Base-by-base conservation (phyloP, 108 stramenopile species). In the Heterococcus sp. region DNA sequence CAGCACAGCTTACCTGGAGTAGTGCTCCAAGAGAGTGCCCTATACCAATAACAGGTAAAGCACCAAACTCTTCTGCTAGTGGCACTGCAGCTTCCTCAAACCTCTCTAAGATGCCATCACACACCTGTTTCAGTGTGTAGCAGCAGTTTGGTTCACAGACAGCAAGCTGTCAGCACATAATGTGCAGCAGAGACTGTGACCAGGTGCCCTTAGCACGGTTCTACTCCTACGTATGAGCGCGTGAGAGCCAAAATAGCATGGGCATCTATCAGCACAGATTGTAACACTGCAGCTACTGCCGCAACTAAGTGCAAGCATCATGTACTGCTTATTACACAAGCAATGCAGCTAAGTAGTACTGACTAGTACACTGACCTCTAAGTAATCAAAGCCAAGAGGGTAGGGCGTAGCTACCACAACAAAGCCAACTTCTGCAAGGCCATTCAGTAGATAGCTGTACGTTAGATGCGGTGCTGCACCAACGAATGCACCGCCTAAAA, bases 361-460 rank as follows among this genome's bases (percentile, higher is more conserved):
- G n/a, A n/a, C n/a, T n/a, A n/a, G n/a, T n/a, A n/a, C 95, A 73
- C 94, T 93, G 32, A 92, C 66, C 4, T 74, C 31, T 58, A 94
- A 81, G 88, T 95, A 93, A 83, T 96, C 94, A 86, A 96, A 95
- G 71, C 89, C 89, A 58, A 96, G 76, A n/a, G 90, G 81, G 84
- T 93, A 95, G 1, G 96, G 96, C 34, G 96, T 96, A 0, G 96
- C 96, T 11, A 96, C 92, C 37, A 96, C 88, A 27, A 95, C 78
- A 78, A 91, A 96, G 11, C 93, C 93, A 71, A 90, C 76, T 29
- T 90, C 89, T 2, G 93, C 90, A 35, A 96, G 74, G 28, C 72
- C 76, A 76, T 36, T 73, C 38, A 86, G 68, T 35, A 86, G 37
- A 65, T 82, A 86, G 32, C 69, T 73, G 64, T 86, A 86, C 35